A percentile compares a stretch with the other conserved stretches of the same genome.
These are phyloP conservation scores for Musa schizocarpa DNA, from an alignment of 176 grass and related monocot genomes.

Conservation along the genomic window DNA sequence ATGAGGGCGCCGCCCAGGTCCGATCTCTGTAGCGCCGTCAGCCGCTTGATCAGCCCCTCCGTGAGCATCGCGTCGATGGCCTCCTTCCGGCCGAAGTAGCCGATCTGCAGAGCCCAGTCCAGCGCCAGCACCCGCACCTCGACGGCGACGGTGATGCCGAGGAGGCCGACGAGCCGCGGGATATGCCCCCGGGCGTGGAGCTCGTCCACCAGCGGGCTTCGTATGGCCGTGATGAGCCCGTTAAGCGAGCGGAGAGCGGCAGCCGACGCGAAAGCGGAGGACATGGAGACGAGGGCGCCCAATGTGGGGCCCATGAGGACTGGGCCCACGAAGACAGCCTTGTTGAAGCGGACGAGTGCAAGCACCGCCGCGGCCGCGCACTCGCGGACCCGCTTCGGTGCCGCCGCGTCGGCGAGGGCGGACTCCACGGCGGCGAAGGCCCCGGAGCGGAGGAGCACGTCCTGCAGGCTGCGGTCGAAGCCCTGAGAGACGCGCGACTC, in stretches of 20 bases:
- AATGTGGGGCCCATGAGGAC: conserved; percentile 66
- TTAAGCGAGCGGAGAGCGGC: conserved; percentile 46
- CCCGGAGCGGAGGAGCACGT: conserved; percentile 50
- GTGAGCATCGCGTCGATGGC: conserved; percentile 61
- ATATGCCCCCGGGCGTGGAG: conserved; percentile 54
- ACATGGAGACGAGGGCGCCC: conserved; percentile 35
- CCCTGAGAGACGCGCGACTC: conserved; percentile 17
- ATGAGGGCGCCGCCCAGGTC: conserved; percentile 31
- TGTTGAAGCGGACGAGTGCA: conserved; percentile 80
- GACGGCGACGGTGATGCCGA: conserved; percentile 32
- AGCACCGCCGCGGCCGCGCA: conserved; percentile 37
- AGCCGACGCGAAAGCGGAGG: conserved; percentile 5
- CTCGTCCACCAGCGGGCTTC: conserved; percentile 81
- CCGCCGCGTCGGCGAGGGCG: conserved; percentile 19
- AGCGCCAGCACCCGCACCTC: conserved; percentile 39
- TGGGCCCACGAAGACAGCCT: conserved; percentile 78
- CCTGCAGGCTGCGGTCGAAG: conserved; percentile 62
- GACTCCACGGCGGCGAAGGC: conserved; percentile 56
- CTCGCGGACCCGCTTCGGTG: conserved; percentile 24
- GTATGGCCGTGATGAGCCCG: conserved; percentile 47
- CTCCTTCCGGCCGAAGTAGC: conserved; percentile 63
- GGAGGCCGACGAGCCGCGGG: conserved; percentile 50
- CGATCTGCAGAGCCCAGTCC: conserved; percentile 46
- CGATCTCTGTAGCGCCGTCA: conserved; percentile 64
- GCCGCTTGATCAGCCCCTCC: conserved; percentile 69